Conservation (phyloP, 2,329 filamentous ascomycete genomes). For the Neonectria ditissima region DNA sequence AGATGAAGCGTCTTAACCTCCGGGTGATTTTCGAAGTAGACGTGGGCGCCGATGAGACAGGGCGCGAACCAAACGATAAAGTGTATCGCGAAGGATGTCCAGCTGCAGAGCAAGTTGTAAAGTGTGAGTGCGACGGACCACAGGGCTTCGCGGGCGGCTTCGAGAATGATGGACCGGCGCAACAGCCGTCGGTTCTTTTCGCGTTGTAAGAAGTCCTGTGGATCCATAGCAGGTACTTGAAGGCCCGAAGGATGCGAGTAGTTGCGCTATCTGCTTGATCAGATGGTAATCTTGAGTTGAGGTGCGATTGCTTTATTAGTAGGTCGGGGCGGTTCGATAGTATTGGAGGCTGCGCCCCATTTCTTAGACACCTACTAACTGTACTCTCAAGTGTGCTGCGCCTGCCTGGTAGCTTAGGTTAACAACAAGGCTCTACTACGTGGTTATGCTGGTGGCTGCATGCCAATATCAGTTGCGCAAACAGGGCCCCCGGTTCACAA, state of each 20-base stretch:
- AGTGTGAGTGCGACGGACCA: not conserved
- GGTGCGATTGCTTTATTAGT: not conserved
- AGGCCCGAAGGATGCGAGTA: not conserved
- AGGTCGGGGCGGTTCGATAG: not conserved
- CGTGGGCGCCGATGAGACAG: not conserved
- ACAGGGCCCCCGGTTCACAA: not conserved
- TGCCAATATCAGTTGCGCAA: not conserved
- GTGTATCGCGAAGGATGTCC: not conserved
- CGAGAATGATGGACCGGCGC: constrained; percentile 5
- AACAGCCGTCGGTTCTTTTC: constrained; percentile 1
- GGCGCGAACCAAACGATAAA: not conserved
- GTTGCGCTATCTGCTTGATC: not conserved
- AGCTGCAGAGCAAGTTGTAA: not conserved
- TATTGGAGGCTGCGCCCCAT: not conserved
- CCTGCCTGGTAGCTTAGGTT: not conserved
- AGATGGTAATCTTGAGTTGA: not conserved
- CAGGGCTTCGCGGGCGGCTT: constrained; percentile 10
- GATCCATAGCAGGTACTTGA: constrained; percentile 1
- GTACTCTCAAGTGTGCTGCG: not conserved
- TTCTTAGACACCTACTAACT: not conserved
- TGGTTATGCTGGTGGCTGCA: not conserved
- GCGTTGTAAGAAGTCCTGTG: not conserved
- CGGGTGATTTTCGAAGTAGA: not conserved
- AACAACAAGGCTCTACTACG: not conserved
- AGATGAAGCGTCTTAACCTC: not conserved